These are phyloP conservation scores for Vigna nakashimae DNA, from an alignment of 306 rosid genomes.

Conservation along the genomic window DNA sequence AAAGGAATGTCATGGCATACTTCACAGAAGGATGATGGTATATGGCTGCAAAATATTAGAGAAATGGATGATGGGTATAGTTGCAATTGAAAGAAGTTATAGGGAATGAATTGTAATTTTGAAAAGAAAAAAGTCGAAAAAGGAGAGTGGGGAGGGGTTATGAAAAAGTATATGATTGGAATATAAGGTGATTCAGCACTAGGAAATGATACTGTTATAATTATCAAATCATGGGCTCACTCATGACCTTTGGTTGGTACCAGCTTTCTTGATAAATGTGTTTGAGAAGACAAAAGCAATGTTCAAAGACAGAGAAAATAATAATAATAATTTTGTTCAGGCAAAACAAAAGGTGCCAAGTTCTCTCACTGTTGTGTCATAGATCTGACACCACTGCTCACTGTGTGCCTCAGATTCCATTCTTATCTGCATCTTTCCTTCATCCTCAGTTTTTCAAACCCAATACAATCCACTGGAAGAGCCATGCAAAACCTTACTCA, in stretches of 20 bases:
- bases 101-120: neutral
- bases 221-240: constrained; percentile 55
- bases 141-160: neutral
- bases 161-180: constrained; percentile 42
- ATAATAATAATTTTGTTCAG: constrained; percentile 38
- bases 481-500: constrained; percentile 52
- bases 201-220: constrained; percentile 49
- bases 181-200: constrained; percentile 34
- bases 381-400: constrained; percentile 65
- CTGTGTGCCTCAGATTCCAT: constrained; percentile 59
- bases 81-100: constrained; percentile 8
- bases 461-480: constrained; percentile 27
- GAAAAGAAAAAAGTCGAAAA: neutral
- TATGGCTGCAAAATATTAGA: neutral
- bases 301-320: constrained; percentile 52
- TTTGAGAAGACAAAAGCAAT: constrained; percentile 77
- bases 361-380: constrained; percentile 56
- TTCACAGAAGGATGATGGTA: neutral
- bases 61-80: constrained; percentile 15
- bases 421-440: constrained; percentile 45
- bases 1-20: neutral
- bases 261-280: constrained; percentile 71
- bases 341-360: constrained; percentile 58
- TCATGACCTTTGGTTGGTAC: constrained; percentile 50
- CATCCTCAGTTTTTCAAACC: constrained; percentile 29